Evolutionary conservation across 2,329 filamentous ascomycete species (phyloP).

Genomic region (Albophoma yamanashiensis): DNA sequence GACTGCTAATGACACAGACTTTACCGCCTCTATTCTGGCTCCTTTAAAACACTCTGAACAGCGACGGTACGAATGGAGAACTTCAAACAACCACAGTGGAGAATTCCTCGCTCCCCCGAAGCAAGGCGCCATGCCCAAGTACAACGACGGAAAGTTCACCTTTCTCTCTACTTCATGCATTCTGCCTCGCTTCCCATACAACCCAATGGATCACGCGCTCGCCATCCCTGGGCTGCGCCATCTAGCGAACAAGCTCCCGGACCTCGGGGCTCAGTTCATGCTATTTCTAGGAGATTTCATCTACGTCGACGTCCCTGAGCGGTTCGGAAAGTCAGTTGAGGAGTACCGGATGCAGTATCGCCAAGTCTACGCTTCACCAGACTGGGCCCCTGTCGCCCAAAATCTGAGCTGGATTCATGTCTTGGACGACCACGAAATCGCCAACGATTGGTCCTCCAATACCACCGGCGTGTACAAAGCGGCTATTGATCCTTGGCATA

Average conservation of each 20-base stretch:
- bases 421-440: constrained; percentile 92
- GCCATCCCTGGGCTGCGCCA: constrained; percentile 71
- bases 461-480: constrained; percentile 68
- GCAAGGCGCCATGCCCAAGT: constrained; percentile 49
- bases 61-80: constrained; percentile 69
- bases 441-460: constrained; percentile 72
- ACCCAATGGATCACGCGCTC: constrained; percentile 69
- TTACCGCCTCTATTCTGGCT: constrained; percentile 60
- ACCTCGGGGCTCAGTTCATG: constrained; percentile 67
- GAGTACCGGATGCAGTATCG: constrained; percentile 88
- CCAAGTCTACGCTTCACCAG: constrained; percentile 89
- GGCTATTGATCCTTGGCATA: constrained; percentile 73
- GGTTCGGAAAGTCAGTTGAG: constrained; percentile 59
- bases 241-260: constrained; percentile 61
- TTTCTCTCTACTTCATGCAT: constrained; percentile 93
- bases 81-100: constrained; percentile 80
- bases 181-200: constrained; percentile 84
- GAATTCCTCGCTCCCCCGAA: constrained; percentile 70
- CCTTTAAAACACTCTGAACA: constrained; percentile 54
- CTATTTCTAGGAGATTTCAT: constrained; percentile 82
- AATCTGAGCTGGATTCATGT: constrained; percentile 97
- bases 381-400: constrained; percentile 67
- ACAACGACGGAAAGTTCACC: constrained; percentile 62
- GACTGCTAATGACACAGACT: constrained; percentile 72
- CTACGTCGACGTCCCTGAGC: constrained; percentile 78